phyloP scores from a whole-genome alignment of 371 early-diverging fungal species.

The Mortierella sp. region DNA sequence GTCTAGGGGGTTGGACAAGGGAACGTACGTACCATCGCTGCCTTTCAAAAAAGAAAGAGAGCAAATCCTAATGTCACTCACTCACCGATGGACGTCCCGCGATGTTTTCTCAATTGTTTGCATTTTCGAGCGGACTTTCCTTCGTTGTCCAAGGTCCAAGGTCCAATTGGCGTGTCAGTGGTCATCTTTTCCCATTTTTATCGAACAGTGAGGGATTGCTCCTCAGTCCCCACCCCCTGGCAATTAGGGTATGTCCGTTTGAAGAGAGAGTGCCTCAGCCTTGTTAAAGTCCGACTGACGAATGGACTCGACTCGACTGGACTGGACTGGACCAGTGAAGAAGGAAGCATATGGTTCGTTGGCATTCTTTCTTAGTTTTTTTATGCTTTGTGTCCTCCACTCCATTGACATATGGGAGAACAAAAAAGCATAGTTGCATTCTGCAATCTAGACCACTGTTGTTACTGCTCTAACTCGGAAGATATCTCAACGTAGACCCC shows the following conservation, averaged over 20 bases:
- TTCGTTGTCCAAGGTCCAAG: not conserved
- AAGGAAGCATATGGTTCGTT: not conserved
- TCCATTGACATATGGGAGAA: not conserved
- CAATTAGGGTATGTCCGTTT: not conserved
- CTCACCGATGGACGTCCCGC: not conserved
- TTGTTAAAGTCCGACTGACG: not conserved
- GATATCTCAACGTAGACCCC: not conserved
- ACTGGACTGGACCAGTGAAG: not conserved
- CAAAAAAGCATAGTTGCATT: not conserved
- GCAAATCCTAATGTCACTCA: not conserved
- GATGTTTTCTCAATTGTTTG: not conserved
- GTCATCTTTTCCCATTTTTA: slow-evolving; percentile 4
- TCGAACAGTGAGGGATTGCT: not conserved
- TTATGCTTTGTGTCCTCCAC: not conserved
- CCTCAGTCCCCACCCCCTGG: not conserved
- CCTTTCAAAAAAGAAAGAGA: not conserved
- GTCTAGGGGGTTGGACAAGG: not conserved
- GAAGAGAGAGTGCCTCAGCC: not conserved
- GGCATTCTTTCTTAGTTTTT: not conserved
- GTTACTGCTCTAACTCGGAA: not conserved
- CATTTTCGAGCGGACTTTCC: not conserved
- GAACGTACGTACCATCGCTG: not conserved
- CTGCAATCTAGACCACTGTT: not conserved
- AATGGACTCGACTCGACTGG: not conserved
- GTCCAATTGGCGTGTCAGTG: not conserved